These are phyloP conservation scores for Hypoxylon subgilvum DNA, from an alignment of 495 filamentous ascomycete species.

Conservation along the genomic window DNA sequence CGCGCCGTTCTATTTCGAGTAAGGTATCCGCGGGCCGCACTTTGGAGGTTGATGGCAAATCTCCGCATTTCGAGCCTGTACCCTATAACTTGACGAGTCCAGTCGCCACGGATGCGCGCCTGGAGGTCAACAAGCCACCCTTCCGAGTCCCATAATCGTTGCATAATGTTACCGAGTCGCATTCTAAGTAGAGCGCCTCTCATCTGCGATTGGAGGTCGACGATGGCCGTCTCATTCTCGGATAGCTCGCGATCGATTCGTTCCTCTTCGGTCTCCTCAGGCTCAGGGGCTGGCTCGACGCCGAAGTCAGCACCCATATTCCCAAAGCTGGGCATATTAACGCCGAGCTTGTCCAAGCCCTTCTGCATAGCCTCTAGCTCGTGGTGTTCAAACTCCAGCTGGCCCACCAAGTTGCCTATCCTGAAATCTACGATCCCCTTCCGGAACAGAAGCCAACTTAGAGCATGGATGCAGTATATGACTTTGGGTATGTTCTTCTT, in stretches of 20 bases:
- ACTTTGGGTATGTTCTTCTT: slow-evolving; percentile 99
- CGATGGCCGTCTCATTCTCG: slow-evolving; percentile 71
- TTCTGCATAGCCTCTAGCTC: slow-evolving; percentile 97
- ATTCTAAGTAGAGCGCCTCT: slow-evolving; percentile 79
- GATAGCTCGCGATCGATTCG: slow-evolving; percentile 81
- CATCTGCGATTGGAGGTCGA: slow-evolving; percentile 87
- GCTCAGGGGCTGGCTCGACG: slow-evolving; percentile 70
- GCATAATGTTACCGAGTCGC: slow-evolving; percentile 81
- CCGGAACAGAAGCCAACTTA: slow-evolving; percentile 93
- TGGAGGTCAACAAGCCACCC: slow-evolving; percentile 79
- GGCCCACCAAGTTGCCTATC: slow-evolving; percentile 97
- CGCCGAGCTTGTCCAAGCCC: slow-evolving; percentile 90
- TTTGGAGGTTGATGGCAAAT: slow-evolving; percentile 80
- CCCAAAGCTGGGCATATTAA: slow-evolving; percentile 96
- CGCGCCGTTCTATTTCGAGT: slow-evolving; percentile 66
- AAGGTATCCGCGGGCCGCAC: slow-evolving; percentile 78
- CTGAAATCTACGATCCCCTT: slow-evolving; percentile 94
- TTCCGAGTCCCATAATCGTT: slow-evolving; percentile 88
- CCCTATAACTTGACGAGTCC: slow-evolving; percentile 70
- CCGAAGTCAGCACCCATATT: slow-evolving; percentile 96
- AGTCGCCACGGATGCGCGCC: slow-evolving; percentile 76
- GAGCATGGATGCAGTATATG: slow-evolving; percentile 96
- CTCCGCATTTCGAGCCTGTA: slow-evolving; percentile 79
- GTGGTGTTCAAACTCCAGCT: slow-evolving; percentile 96
- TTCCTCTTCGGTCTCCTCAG: slow-evolving; percentile 85